Conservation (phyloP, 1,139 yeast genomes). For the Geotrichum candidum region DNA sequence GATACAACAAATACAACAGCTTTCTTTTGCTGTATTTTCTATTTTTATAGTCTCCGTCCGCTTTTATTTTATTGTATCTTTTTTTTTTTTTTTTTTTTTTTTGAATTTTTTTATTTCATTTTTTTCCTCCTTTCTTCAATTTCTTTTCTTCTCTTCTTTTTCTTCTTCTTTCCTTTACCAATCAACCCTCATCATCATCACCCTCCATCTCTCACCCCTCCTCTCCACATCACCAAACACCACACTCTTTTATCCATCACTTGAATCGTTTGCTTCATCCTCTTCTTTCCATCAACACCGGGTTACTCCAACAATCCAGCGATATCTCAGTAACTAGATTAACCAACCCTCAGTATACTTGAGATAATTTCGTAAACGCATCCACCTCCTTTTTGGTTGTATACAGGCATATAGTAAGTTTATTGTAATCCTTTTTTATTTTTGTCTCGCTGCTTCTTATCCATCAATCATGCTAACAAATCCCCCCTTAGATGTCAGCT, state of each 20-base stretch:
- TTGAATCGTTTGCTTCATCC: neutral
- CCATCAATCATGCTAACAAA: neutral
- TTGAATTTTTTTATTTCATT: neutral
- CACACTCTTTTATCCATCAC: neutral
- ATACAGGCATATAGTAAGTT: slow-evolving; percentile 1
- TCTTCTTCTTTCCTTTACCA: neutral
- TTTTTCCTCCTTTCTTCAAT: neutral
- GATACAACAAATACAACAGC: neutral
- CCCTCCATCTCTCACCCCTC: neutral
- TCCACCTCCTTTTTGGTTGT: neutral
- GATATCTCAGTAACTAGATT: neutral
- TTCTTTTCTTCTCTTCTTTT: slow-evolving; percentile 1
- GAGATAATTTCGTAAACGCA: neutral
- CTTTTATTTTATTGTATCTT: neutral
- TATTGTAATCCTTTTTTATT: neutral
- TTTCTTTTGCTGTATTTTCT: neutral
- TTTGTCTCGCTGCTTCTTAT: neutral
- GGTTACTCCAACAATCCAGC: neutral
- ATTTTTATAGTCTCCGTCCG: neutral
- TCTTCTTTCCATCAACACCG: neutral
- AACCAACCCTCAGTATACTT: neutral
- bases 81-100: slow-evolving; percentile 5
- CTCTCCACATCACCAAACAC: neutral
- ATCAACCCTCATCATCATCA: neutral
- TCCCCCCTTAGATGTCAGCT: slow-evolving; percentile 11